phyloP scores from a whole-genome alignment of 2,329 filamentous ascomycete genomes.

The Alternaria novae-zelandiae region DNA sequence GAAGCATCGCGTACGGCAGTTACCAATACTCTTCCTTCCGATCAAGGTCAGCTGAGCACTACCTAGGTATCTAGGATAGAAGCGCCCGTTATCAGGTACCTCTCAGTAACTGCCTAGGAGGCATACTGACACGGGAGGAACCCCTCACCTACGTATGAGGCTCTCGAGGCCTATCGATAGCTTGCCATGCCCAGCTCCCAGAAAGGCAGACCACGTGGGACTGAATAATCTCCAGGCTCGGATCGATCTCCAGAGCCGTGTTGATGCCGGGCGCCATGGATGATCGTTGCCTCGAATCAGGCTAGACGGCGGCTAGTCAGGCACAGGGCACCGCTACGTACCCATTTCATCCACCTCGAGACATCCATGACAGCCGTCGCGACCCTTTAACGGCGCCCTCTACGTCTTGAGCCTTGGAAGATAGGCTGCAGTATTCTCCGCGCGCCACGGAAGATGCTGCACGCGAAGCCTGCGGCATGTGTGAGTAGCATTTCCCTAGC shows the following conservation, averaged over 20 bases:
- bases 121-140: neutral
- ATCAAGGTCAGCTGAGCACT: neutral
- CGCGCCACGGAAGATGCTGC: conserved; percentile 42
- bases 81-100: neutral
- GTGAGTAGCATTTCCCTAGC: conserved; percentile 34
- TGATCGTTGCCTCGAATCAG: conserved; percentile 32
- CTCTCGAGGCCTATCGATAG: neutral
- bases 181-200: neutral
- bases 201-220: conserved; percentile 19
- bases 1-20: neutral
- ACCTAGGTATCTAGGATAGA: neutral
- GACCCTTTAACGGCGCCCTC: conserved; percentile 10
- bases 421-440: conserved; percentile 24
- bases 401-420: conserved; percentile 21
- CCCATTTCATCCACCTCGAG: conserved; percentile 19
- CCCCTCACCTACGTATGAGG: neutral
- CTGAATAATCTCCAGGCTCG: conserved; percentile 12
- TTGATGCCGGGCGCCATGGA: conserved; percentile 21
- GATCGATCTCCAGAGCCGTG: conserved; percentile 32
- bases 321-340: conserved; percentile 22
- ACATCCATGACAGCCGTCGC: conserved; percentile 9
- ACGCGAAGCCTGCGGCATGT: conserved; percentile 45
- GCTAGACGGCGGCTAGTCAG: conserved; percentile 28
- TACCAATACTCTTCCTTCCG: neutral
- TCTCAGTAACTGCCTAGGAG: neutral